Evolutionary conservation across 257 asterid genomes (phyloP), one percentile per base, ranked within the genome.

Genomic region (Nicotiana paniculata): DNA sequence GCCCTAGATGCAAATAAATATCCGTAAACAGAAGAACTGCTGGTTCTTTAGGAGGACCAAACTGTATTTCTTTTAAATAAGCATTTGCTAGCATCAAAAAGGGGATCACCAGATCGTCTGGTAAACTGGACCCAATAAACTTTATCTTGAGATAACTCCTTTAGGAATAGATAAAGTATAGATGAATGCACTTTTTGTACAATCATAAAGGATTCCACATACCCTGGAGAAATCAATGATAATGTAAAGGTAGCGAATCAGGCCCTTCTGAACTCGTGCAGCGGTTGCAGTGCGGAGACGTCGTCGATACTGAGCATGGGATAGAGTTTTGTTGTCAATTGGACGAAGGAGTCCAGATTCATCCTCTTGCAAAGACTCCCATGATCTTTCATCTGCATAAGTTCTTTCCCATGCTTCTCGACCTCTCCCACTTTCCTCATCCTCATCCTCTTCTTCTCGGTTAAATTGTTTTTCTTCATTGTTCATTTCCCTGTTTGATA

Each of bases 311-410:
- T 96, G 97, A 85, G 99, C 97, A 87, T 96, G 99, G 83, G 89
- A 88, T 65, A 93, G 93, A 18, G 95, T 84, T 88, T 90, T 93
- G 91, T 92, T 94, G 90, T 93, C 98, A 65, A 96, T 89, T 43
- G 97, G 97, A 30, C 98, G 97, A 79, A 96, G 97, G 77, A 89
- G 92, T 8, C 99, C 98, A 24, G 97, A 93, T 82, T 96, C 99
- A 63, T 96, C 98, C 90, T 96, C 99, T 83, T 96, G 99, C 55
- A 96, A 87, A 83, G 98, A 92, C 86, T 96, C 99, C 98, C 99
- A 96, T 3, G 98, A 96, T 72, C 99, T 86, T 83, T 96, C 99
- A 80, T 96, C 99, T 2, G 97, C 93, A 79, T 96, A 96, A 74
- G 90, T 57, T 85, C 97, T 91, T 87, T 94, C 99, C 99, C 99